Conservation (phyloP, 1,284 basidiomycete species). For the Ceratobasidium sp. region DNA sequence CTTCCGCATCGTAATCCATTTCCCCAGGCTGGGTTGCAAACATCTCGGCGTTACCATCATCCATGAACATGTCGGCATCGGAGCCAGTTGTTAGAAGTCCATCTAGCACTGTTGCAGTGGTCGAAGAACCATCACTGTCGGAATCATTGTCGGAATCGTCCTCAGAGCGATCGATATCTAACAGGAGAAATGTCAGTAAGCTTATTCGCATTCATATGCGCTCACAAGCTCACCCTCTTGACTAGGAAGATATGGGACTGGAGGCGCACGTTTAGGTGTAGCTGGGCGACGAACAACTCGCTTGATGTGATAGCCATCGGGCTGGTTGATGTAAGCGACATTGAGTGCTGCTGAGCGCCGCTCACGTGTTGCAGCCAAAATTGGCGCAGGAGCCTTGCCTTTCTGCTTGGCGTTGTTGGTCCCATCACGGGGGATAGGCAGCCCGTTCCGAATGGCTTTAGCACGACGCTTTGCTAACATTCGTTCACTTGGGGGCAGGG, state of each 20-base stretch:
- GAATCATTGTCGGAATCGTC: too few species aligned
- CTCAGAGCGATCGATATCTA: too few species aligned
- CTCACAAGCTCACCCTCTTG: conserved; percentile 7
- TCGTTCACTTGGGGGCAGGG: conserved; percentile 4
- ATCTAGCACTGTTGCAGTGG: too few species aligned
- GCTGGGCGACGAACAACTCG: background rate
- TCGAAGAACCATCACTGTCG: too few species aligned
- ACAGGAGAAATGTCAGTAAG: too few species aligned
- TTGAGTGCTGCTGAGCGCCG: background rate
- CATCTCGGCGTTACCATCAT: too few species aligned
- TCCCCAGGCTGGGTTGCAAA: too few species aligned
- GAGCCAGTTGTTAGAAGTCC: too few species aligned
- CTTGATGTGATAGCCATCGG: conserved; percentile 19
- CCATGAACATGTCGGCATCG: too few species aligned
- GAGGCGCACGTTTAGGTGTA: background rate
- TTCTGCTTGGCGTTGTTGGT: background rate
- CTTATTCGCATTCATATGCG: too few species aligned
- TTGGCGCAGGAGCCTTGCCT: background rate
- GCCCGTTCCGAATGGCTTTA: background rate
- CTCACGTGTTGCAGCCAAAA: background rate
- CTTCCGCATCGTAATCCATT: too few species aligned
- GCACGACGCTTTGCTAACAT: background rate
- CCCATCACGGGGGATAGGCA: background rate
- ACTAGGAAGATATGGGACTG: conserved; percentile 1
- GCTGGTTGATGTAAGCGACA: background rate